Evolutionary conservation across 2,329 filamentous ascomycete species (phyloP).

Genomic region (Hymenoscyphus repandus): DNA sequence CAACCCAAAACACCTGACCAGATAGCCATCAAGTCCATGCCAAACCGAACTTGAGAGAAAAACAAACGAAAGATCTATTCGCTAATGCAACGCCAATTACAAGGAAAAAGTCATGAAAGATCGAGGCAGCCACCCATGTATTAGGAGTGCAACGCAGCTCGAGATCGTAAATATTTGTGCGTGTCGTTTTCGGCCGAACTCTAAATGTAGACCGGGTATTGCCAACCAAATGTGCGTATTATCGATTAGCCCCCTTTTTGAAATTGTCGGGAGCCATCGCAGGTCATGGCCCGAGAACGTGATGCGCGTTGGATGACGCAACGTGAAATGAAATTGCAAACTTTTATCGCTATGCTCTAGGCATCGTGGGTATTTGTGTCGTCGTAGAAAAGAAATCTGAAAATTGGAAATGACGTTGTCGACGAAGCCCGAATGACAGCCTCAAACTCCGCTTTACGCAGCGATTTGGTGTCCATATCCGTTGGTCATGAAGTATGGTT

Average conservation of each 20-base stretch:
- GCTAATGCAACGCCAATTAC: constrained; percentile 29
- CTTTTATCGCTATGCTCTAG: constrained; percentile 28
- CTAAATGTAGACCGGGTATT: neutral
- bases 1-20: constrained; percentile 34
- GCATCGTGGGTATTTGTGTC: constrained; percentile 20
- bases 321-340: constrained; percentile 24
- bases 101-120: constrained; percentile 31
- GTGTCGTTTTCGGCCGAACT: constrained; percentile 14
- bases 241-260: constrained; percentile 23
- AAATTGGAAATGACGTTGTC: constrained; percentile 5
- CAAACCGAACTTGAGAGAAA: constrained; percentile 29
- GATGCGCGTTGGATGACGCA: constrained; percentile 28
- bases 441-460: constrained; percentile 30
- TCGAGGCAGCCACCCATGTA: constrained; percentile 31
- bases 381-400: constrained; percentile 2
- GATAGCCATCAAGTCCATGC: constrained; percentile 31
- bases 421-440: neutral
- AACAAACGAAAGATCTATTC: constrained; percentile 29
- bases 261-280: constrained; percentile 17
- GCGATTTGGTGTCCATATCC: constrained; percentile 42
- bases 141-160: constrained; percentile 31
- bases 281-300: constrained; percentile 25
- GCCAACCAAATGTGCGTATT: constrained; percentile 16
- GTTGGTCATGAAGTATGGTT: constrained; percentile 41
- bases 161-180: constrained; percentile 28